A percentile compares a stretch with the other conserved stretches of the same genome.
These are phyloP conservation scores for Fremontodendron californicum DNA, from an alignment of 345 rosid genomes.

Conservation along the genomic window DNA sequence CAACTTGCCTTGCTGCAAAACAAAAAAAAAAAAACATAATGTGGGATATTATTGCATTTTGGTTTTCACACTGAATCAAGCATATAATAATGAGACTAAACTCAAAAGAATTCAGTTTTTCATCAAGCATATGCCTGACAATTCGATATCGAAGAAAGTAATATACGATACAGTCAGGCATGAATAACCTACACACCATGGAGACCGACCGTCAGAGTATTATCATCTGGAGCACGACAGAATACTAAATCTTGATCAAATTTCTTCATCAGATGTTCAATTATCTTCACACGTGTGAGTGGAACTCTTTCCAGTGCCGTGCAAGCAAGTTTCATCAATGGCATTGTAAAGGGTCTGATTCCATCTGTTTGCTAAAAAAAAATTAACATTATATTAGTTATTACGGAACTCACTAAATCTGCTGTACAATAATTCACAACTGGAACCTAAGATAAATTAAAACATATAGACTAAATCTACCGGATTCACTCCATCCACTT, in stretches of 20 bases:
- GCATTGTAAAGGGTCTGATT: conserved; percentile 96
- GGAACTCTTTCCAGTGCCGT: conserved; percentile 96
- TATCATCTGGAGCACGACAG: conserved; percentile 74
- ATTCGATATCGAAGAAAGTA: background rate
- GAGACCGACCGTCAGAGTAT: conserved; percentile 48
- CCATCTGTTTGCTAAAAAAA: conserved; percentile 84
- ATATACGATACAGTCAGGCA: background rate
- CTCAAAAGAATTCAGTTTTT: background rate
- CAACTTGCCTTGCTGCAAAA: conserved; percentile 64
- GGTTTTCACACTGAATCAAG: background rate
- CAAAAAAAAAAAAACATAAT: conserved; percentile 11
- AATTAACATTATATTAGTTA: conserved; percentile 19
- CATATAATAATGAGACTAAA: background rate
- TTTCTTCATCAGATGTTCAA: conserved; percentile 59
- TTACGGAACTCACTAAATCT: conserved; percentile 14
- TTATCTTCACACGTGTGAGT: conserved; percentile 61
- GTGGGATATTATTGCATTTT: background rate
- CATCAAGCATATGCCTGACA: background rate
- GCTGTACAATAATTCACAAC: background rate
- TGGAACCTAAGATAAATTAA: background rate
- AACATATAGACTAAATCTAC: background rate
- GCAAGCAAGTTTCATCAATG: conserved; percentile 96
- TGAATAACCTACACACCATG: conserved; percentile 48
- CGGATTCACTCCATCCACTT: background rate
- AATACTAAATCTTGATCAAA: conserved; percentile 82